Conservation (phyloP, 148 eudicot genomes). For the Vaccinium vitisidaea region DNA sequence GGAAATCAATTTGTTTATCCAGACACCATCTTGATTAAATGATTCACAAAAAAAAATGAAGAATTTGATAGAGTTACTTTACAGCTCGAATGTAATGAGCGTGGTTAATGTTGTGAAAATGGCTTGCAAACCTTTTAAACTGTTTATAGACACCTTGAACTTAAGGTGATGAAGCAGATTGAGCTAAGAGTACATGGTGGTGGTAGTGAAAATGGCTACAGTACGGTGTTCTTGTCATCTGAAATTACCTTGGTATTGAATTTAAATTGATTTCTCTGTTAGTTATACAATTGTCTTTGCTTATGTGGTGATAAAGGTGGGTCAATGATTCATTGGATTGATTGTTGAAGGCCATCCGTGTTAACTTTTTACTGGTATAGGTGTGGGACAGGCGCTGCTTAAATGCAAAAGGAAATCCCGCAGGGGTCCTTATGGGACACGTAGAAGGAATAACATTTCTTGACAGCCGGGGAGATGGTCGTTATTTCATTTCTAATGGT, state of each 20-base stretch:
- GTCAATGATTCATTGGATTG: neutral
- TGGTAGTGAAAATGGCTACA: neutral
- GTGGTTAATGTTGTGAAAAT: neutral
- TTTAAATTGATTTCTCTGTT: neutral
- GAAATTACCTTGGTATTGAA: neutral
- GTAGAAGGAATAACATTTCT: slow-evolving; percentile 86
- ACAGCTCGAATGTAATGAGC: neutral
- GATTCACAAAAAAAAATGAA: neutral
- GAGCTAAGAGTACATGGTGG: neutral
- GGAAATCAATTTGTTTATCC: neutral
- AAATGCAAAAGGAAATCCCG: slow-evolving; percentile 43
- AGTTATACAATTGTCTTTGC: neutral
- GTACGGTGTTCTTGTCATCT: neutral
- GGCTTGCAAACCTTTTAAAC: neutral
- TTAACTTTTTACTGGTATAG: slow-evolving; percentile 26
- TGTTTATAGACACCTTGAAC: neutral
- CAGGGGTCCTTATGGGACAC: slow-evolving; percentile 80
- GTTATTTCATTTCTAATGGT: slow-evolving; percentile 87
- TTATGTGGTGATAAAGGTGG: neutral
- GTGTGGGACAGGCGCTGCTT: slow-evolving; percentile 98
- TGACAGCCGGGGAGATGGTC: slow-evolving; percentile 93
- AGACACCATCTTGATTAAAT: neutral
- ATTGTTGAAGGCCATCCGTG: neutral
- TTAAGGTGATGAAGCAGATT: neutral
- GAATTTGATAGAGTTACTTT: neutral